A percentile compares a stretch with the other conserved stretches of the same genome.
Conservation (phyloP, 768 basidiomycete genomes). For the Chiua virens region DNA sequence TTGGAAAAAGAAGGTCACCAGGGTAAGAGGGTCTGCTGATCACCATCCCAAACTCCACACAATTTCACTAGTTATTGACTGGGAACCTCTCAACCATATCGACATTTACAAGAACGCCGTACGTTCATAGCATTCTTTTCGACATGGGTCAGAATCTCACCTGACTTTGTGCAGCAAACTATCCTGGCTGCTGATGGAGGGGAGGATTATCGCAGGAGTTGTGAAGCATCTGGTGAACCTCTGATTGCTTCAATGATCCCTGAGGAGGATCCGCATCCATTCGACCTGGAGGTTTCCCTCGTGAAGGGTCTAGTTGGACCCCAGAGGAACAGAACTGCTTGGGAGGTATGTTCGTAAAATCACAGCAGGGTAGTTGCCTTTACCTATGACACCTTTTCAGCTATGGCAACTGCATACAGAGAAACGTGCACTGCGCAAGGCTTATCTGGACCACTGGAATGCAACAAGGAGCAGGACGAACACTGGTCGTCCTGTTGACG, state of each 20-base stretch:
- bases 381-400: conserved; percentile 15
- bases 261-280: conserved; percentile 29
- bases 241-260: conserved; percentile 40
- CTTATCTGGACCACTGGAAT: conserved; percentile 51
- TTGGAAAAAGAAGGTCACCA: conserved; percentile 64
- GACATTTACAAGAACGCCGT: conserved; percentile 32
- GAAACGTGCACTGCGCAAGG: conserved; percentile 41
- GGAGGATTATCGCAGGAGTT: conserved; percentile 36
- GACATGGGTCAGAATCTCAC: background rate
- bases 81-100: conserved; percentile 57
- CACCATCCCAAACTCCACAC: conserved; percentile 1
- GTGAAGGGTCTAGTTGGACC: conserved; percentile 47
- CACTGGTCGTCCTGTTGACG: conserved; percentile 53
- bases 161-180: conserved; percentile 28
- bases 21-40: conserved; percentile 38
- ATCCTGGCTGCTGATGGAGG: conserved; percentile 44
- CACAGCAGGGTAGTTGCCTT: background rate
- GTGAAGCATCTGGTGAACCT: conserved; percentile 44
- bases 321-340: conserved; percentile 38
- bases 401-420: conserved; percentile 49
- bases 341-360: conserved; percentile 36
- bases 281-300: conserved; percentile 46
- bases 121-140: background rate
- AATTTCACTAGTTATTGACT: conserved; percentile 51
- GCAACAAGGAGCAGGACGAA: conserved; percentile 41